A percentile compares a stretch with the other conserved stretches of the same genome.
phyloP scores from a whole-genome alignment of 2,329 filamentous ascomycete genomes.

The Massarina eburnea region DNA sequence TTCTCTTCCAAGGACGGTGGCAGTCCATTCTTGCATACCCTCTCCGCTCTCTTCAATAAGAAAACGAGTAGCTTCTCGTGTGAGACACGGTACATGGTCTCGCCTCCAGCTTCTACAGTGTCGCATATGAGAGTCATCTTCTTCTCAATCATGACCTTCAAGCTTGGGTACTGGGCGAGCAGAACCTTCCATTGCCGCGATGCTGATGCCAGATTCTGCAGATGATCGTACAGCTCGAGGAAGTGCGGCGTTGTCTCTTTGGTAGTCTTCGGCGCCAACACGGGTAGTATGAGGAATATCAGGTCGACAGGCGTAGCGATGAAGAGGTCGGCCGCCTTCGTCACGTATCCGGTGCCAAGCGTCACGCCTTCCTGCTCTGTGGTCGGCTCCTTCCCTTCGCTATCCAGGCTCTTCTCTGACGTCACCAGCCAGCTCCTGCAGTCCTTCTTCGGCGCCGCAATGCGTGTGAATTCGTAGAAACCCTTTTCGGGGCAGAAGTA shows the following conservation, averaged over 20 bases:
- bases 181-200: conserved; percentile 63
- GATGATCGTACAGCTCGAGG: conserved; percentile 69
- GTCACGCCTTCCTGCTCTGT: conserved; percentile 5
- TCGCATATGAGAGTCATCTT: conserved; percentile 76
- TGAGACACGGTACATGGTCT: conserved; percentile 81
- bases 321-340: conserved; percentile 72
- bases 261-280: conserved; percentile 56
- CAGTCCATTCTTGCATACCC: conserved; percentile 65
- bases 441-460: conserved; percentile 53
- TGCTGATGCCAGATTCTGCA: conserved; percentile 61
- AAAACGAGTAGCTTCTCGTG: conserved; percentile 68
- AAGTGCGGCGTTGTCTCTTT: conserved; percentile 64
- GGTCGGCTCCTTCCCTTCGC: conserved; percentile 5
- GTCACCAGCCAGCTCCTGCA: conserved; percentile 59
- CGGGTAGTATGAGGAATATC: conserved; percentile 79
- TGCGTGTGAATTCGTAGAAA: conserved; percentile 62
- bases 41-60: conserved; percentile 70
- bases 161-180: conserved; percentile 46
- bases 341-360: conserved; percentile 54
- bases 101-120: conserved; percentile 77
- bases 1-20: conserved; percentile 82
- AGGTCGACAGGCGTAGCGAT: conserved; percentile 83
- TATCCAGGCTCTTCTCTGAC: conserved; percentile 13
- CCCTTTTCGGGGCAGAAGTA: conserved; percentile 61
- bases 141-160: conserved; percentile 56